Percentiles rank a stretch among this genome's conserved stretches.
These are phyloP conservation scores for Botrytis pseudocinerea DNA, from an alignment of 2,329 filamentous ascomycete genomes.

Conservation along the genomic window DNA sequence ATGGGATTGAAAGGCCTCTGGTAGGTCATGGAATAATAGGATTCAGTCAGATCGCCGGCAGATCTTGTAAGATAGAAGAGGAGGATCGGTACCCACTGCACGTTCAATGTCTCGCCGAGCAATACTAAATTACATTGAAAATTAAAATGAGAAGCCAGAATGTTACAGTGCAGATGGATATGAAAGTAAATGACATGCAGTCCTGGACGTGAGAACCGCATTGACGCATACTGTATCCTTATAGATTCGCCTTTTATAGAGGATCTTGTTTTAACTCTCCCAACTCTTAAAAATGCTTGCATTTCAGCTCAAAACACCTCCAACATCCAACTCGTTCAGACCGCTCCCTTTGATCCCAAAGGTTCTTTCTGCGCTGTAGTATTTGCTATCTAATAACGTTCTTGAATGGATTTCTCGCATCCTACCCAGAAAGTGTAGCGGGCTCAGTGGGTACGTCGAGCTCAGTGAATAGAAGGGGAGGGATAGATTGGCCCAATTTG, in stretches of 20 bases:
- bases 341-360: conserved; percentile 68
- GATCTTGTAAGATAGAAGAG: conserved; percentile 16
- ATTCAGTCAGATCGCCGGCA: background rate
- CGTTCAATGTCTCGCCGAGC: conserved; percentile 6
- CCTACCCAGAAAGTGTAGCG: conserved; percentile 37
- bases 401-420: conserved; percentile 68
- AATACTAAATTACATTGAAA: conserved; percentile 18
- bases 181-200: background rate
- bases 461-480: conserved; percentile 37
- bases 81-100: background rate
- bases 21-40: background rate
- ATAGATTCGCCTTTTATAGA: background rate
- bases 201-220: background rate
- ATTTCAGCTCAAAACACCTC: conserved; percentile 63
- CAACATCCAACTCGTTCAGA: conserved; percentile 59
- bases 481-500: conserved; percentile 65
- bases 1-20: conserved; percentile 8
- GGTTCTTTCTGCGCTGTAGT: conserved; percentile 68
- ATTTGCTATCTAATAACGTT: conserved; percentile 71
- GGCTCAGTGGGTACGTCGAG: conserved; percentile 17
- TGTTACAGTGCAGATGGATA: background rate
- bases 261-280: conserved; percentile 45
- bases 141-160: background rate
- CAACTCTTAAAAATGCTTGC: conserved; percentile 67
- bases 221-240: background rate